Evolutionary conservation across 345 rosid species (phyloP).

Genomic region (Linum trigynum): DNA sequence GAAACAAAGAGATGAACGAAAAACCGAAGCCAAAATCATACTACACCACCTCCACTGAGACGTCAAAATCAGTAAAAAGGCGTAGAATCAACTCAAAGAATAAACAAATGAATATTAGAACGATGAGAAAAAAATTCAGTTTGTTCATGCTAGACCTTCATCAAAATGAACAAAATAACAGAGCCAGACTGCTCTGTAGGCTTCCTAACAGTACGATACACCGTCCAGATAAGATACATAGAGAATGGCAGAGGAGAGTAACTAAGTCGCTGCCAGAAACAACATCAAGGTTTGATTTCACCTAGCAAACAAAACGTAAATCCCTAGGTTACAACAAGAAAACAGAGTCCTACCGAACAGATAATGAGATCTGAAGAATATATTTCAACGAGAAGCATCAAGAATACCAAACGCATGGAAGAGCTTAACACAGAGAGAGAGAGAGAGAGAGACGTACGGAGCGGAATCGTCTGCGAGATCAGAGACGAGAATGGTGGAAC

Average conservation of each 20-base stretch:
- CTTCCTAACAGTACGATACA: too few species aligned
- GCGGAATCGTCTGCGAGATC: conserved; percentile 35
- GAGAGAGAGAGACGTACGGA: conserved; percentile 24
- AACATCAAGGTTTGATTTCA: not conserved
- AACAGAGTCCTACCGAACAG: not conserved
- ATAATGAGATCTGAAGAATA: conserved; percentile 3
- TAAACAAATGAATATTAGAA: too few species aligned
- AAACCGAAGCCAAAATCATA: too few species aligned
- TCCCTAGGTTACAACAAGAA: not conserved
- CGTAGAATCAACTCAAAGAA: too few species aligned
- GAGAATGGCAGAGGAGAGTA: not conserved
- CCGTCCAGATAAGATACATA: not conserved
- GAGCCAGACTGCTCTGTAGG: too few species aligned
- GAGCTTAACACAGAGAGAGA: not conserved
- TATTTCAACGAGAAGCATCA: not conserved
- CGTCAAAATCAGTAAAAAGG: too few species aligned
- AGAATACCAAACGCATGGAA: not conserved
- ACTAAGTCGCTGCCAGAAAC: not conserved
- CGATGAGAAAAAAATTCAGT: too few species aligned
- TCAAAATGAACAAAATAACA: too few species aligned
- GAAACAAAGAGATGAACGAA: too few species aligned
- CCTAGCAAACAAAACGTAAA: not conserved
- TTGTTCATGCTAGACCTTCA: too few species aligned
- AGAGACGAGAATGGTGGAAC: conserved; percentile 45
- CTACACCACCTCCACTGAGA: too few species aligned